Base-by-base conservation (phyloP, 768 basidiomycete species). In the Mycena amicta region DNA sequence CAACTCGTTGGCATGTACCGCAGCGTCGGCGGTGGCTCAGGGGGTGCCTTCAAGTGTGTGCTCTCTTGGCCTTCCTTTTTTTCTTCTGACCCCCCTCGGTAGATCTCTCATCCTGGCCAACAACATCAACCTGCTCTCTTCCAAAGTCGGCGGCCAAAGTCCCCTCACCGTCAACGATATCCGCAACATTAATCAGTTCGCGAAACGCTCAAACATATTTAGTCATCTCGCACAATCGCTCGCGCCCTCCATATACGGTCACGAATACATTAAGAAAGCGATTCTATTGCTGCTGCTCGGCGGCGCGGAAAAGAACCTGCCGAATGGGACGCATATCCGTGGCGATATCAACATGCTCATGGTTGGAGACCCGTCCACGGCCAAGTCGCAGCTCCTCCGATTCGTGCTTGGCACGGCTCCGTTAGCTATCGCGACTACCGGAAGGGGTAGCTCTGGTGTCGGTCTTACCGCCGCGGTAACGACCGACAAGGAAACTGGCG, bases 351-450 rank as follows among this genome's bases (percentile, higher is more conserved):
- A 99, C 75, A 80, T 98, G 69, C 85, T 99, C 67, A 98, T 99
- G 96, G 95, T 99, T 57, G 97, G 97, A 60, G 97, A 99, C 74
- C 97, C 97, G 8, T 92, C 90, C n/a, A 99, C 97, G 0, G 97
- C 97, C 20, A 99, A 99, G 76, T 93, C 90, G 37, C 97, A 99
- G 70, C 78, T 99, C 68, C 82, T 99, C 52, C 90, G 97, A 54
- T 98, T 99, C 71, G 92, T 99, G 49, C 84, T 99, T 60, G 88
- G 92, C 64, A 98, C 93, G 5, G 97, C 97, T 4, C 96, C 96
- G 28, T 79, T 99, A 45, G 97, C 97, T 6, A 98, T 99, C 67
- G 97, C 97, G 5, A 99, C 97, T 13, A 99, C 97, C 13, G 97
- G 97, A 59, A 84, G 97, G 67, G 97, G 97, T 60, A 93, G 90